phyloP scores from a whole-genome alignment of 192 early-diverging fungal species.

The Coemansia sp. region DNA sequence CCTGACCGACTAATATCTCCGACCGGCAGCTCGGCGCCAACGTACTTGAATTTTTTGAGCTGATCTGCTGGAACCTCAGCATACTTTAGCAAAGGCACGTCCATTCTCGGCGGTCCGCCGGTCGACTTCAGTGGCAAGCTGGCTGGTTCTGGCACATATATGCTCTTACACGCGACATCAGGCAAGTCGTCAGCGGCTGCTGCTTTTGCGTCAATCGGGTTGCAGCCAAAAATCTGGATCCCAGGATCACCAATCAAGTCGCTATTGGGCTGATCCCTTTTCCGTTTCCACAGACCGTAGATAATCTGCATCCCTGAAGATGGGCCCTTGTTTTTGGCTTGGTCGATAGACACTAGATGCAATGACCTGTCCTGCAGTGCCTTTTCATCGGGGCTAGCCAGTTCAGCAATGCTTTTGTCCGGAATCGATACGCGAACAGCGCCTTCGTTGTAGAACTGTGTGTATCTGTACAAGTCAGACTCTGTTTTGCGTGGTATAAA shows the following conservation, averaged over 20 bases:
- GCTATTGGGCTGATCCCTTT: neutral
- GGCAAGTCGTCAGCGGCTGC: neutral
- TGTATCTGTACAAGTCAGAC: constrained; percentile 16
- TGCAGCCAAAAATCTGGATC: constrained; percentile 32
- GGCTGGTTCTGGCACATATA: constrained; percentile 17
- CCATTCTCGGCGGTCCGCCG: constrained; percentile 13
- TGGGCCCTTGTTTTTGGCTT: too few species aligned
- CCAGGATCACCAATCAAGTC: neutral
- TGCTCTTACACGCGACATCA: constrained; percentile 10
- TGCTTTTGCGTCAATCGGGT: neutral
- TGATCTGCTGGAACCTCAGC: constrained; percentile 15
- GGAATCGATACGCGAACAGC: constrained; percentile 9
- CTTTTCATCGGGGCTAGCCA: neutral
- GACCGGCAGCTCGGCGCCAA: constrained; percentile 35
- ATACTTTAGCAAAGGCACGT: constrained; percentile 27
- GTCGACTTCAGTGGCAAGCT: constrained; percentile 29
- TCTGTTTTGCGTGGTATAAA: neutral
- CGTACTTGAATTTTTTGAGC: constrained; percentile 16
- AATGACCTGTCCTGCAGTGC: constrained; percentile 2
- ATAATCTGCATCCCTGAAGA: constrained; percentile 20
- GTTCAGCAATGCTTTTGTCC: constrained; percentile 6
- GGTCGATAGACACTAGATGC: constrained; percentile 27
- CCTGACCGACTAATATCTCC: neutral
- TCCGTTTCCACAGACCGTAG: constrained; percentile 9
- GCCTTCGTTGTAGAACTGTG: constrained; percentile 8